Conservation (phyloP, 169 alveolate genomes). For the Theileria parva region DNA sequence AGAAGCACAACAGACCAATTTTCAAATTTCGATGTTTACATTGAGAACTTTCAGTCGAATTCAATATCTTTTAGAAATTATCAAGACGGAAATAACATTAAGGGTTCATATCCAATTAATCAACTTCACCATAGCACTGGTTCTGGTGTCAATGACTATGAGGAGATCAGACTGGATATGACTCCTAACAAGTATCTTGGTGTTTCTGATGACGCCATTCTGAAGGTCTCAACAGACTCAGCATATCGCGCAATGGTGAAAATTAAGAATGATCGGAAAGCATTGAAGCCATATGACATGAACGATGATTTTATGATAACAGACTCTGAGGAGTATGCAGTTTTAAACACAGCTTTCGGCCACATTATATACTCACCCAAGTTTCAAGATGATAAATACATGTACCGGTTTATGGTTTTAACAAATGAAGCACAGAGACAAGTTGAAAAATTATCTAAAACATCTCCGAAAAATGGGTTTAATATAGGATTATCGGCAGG, state of each 20-base stretch:
- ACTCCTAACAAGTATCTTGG: slow-evolving; percentile 3
- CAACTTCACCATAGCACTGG: neutral
- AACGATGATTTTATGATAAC: slow-evolving; percentile 67
- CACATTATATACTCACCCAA: slow-evolving; percentile 64
- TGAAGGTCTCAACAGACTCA: slow-evolving; percentile 49
- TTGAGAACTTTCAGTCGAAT: neutral
- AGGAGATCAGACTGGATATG: neutral
- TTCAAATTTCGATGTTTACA: neutral
- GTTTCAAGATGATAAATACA: slow-evolving; percentile 46
- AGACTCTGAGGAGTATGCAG: slow-evolving; percentile 65
- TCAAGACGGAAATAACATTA: neutral
- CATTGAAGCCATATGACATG: slow-evolving; percentile 35
- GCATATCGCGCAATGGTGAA: slow-evolving; percentile 35
- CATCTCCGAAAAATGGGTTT: slow-evolving; percentile 20
- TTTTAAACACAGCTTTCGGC: slow-evolving; percentile 49
- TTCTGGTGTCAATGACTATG: neutral
- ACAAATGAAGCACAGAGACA: slow-evolving; percentile 60
- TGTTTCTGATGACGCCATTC: neutral
- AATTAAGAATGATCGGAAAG: slow-evolving; percentile 19
- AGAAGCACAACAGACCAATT: neutral
- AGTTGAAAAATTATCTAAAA: slow-evolving; percentile 46
- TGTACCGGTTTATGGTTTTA: slow-evolving; percentile 61
- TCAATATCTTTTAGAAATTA: neutral
- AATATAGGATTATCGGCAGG: neutral
- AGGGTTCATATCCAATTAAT: neutral